These are phyloP conservation scores for Onygena corvina DNA, from an alignment of 2,329 filamentous ascomycete genomes.

Conservation along the genomic window DNA sequence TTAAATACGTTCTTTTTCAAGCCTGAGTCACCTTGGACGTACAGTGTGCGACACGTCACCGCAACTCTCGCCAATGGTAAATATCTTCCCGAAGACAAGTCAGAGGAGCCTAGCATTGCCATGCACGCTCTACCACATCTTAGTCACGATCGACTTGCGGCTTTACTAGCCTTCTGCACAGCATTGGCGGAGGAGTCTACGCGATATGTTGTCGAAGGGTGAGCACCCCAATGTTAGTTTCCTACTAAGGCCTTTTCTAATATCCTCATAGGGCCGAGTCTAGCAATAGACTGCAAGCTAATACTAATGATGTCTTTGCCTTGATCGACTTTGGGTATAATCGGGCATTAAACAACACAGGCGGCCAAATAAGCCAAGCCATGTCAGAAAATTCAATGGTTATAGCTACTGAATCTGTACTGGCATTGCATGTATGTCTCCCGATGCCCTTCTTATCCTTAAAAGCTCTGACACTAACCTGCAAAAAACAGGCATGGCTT, in stretches of 20 bases:
- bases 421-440: constrained; percentile 27
- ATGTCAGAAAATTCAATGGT: constrained; percentile 12
- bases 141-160: constrained; percentile 25
- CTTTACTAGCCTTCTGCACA: constrained; percentile 30
- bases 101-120: constrained; percentile 23
- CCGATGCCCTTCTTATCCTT: not conserved
- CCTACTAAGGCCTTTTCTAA: not conserved
- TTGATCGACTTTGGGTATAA: constrained; percentile 28
- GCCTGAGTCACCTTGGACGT: constrained; percentile 29
- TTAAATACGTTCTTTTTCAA: constrained; percentile 36
- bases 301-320: constrained; percentile 28
- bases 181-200: constrained; percentile 32
- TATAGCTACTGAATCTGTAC: constrained; percentile 26
- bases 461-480: not conserved
- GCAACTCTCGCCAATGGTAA: constrained; percentile 30
- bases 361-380: constrained; percentile 15
- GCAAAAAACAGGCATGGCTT: constrained; percentile 14
- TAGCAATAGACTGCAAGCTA: constrained; percentile 19
- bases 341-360: constrained; percentile 22
- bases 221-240: not conserved
- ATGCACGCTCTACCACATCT: constrained; percentile 27
- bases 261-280: constrained; percentile 11
- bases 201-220: constrained; percentile 12
- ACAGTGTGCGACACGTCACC: constrained; percentile 27
- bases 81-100: constrained; percentile 27